Conservation (phyloP, 371 early-diverging fungal species). For the Aphelidium insulamus region DNA sequence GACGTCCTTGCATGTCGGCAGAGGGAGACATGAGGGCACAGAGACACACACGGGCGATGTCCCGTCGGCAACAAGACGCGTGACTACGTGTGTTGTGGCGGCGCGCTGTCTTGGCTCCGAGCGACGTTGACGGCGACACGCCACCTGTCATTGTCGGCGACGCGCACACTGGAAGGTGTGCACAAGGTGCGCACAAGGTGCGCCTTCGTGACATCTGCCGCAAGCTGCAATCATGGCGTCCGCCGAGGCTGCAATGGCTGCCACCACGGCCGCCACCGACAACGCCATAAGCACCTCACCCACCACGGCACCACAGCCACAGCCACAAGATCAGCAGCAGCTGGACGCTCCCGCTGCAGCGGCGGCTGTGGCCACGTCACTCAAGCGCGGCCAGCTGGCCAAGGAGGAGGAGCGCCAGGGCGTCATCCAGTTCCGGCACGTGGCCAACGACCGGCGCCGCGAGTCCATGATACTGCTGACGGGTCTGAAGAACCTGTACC, state of each 20-base stretch:
- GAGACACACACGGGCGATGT: too few species aligned
- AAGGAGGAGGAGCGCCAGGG: conserved; percentile 39
- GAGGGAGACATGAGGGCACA: too few species aligned
- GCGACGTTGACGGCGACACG: too few species aligned
- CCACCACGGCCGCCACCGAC: not conserved
- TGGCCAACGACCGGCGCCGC: conserved; percentile 46
- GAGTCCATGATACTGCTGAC: conserved; percentile 71
- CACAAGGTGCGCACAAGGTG: too few species aligned
- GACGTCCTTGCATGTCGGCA: too few species aligned
- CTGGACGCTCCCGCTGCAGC: not conserved
- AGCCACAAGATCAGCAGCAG: not conserved
- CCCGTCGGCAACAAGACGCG: too few species aligned
- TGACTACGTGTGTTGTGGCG: too few species aligned
- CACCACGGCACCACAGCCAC: not conserved
- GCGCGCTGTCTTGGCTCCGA: too few species aligned
- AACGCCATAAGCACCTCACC: not conserved
- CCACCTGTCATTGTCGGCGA: too few species aligned
- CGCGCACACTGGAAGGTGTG: too few species aligned
- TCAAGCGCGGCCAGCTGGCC: not conserved
- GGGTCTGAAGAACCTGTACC: conserved; percentile 86
- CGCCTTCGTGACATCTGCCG: too few species aligned
- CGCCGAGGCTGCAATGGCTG: not conserved
- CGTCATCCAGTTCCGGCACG: conserved; percentile 33
- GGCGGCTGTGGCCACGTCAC: not conserved
- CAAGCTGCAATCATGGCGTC: not conserved